Percentiles rank a stretch among this genome's conserved stretches.
Evolutionary conservation across 768 basidiomycete genomes (phyloP).

Genomic region (Collybiopsis luxurians): DNA sequence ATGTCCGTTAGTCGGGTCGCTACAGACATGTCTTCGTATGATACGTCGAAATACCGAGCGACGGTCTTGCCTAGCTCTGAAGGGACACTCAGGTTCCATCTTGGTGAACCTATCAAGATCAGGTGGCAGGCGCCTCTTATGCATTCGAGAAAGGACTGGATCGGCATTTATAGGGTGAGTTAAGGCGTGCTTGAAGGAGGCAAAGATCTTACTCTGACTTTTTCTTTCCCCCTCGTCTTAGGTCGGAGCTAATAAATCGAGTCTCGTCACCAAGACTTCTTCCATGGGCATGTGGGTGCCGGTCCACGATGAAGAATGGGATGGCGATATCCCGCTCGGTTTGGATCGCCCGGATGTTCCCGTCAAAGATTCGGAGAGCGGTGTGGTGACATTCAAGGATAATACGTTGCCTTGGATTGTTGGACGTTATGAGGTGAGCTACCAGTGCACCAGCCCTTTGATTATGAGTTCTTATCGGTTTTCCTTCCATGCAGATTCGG

Average conservation of each 20-base stretch:
- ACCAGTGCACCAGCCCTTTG: background rate
- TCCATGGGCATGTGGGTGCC: conserved; percentile 93
- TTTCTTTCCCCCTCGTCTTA: conserved; percentile 21
- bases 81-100: conserved; percentile 65
- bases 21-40: conserved; percentile 76
- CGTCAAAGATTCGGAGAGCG: conserved; percentile 44
- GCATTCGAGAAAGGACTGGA: conserved; percentile 94
- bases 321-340: conserved; percentile 74
- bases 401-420: conserved; percentile 83
- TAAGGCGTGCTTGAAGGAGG: background rate
- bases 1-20: conserved; percentile 64
- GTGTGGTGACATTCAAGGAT: conserved; percentile 71
- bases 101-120: conserved; percentile 87
- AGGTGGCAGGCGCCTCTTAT: conserved; percentile 83
- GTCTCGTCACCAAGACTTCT: conserved; percentile 77
- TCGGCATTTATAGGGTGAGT: conserved; percentile 81
- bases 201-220: background rate
- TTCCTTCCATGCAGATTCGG: conserved; percentile 48
- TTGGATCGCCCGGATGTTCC: conserved; percentile 30
- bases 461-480: background rate
- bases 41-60: conserved; percentile 76
- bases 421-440: conserved; percentile 79
- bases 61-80: conserved; percentile 52
- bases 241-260: conserved; percentile 87
- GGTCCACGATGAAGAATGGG: conserved; percentile 90